These are phyloP conservation scores for Colletotrichum cereale DNA, from an alignment of 2,329 filamentous ascomycete species.

Conservation along the genomic window DNA sequence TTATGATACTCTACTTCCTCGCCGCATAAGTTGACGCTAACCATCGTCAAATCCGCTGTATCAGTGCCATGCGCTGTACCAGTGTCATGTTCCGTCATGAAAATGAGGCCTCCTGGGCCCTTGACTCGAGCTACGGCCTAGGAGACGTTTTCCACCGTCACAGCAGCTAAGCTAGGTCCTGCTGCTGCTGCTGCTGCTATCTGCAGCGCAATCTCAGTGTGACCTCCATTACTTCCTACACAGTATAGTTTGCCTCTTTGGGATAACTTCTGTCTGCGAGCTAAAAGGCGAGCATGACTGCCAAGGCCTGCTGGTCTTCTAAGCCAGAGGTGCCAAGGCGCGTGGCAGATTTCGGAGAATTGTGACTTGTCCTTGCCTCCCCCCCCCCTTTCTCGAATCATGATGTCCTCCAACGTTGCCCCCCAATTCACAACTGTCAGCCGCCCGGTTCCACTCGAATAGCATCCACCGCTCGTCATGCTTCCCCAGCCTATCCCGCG, in stretches of 20 bases:
- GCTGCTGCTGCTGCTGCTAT: not conserved
- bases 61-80: conserved; percentile 8
- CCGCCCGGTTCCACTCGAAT: conserved; percentile 24
- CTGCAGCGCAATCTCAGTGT: not conserved
- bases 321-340: not conserved
- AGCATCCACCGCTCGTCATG: conserved; percentile 14
- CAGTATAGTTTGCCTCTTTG: conserved; percentile 17
- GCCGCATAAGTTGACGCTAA: conserved; percentile 18
- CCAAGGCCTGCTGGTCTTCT: not conserved
- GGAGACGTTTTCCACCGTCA: conserved; percentile 1
- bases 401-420: conserved; percentile 28
- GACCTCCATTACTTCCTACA: conserved; percentile 1
- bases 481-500: conserved; percentile 22
- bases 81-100: conserved; percentile 18
- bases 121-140: conserved; percentile 16
- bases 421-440: conserved; percentile 27
- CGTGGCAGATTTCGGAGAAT: not conserved
- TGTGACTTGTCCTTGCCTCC: conserved; percentile 14
- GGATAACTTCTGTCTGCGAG: conserved; percentile 4
- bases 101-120: conserved; percentile 11
- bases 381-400: not conserved
- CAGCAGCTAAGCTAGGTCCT: conserved; percentile 10
- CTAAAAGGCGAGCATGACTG: not conserved
- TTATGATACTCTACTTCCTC: not conserved
- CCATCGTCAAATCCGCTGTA: conserved; percentile 10